phyloP scores from a whole-genome alignment of 1,139 yeast species.

The Candida neerlandica region DNA sequence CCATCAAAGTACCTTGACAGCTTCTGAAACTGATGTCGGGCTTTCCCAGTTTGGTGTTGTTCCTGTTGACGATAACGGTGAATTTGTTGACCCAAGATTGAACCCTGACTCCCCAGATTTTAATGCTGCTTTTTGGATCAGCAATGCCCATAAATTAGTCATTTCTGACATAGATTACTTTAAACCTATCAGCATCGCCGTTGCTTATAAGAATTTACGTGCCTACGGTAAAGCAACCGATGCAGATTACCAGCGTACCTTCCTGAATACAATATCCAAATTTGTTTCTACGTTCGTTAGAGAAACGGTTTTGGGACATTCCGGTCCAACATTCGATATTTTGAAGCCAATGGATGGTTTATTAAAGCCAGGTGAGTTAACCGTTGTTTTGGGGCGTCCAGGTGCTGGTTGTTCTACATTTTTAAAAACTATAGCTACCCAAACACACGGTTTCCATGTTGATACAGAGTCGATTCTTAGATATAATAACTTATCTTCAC shows the following conservation, averaged over 20 bases:
- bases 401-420: constrained; percentile 42
- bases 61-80: constrained; percentile 20
- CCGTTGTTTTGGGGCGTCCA: constrained; percentile 41
- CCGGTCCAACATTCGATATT: constrained; percentile 27
- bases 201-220: constrained; percentile 65
- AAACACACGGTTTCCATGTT: constrained; percentile 38
- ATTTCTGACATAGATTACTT: constrained; percentile 48
- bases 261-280: constrained; percentile 49
- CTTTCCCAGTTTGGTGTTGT: constrained; percentile 4
- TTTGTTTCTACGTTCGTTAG: constrained; percentile 8
- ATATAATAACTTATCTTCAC: constrained; percentile 54
- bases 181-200: constrained; percentile 63
- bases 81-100: constrained; percentile 10
- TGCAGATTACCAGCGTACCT: constrained; percentile 76
- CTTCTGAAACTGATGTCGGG: constrained; percentile 28
- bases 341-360: constrained; percentile 39
- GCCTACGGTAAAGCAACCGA: constrained; percentile 78
- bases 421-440: constrained; percentile 36
- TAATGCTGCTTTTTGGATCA: constrained; percentile 27
- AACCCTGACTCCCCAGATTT: constrained; percentile 14
- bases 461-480: constrained; percentile 30
- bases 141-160: constrained; percentile 31
- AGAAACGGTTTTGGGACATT: constrained; percentile 6
- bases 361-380: constrained; percentile 36
- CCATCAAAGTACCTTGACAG: constrained; percentile 55